Evolutionary conservation across 2,329 filamentous ascomycete species (phyloP).

Genomic region (Mycosphaerella sp.): DNA sequence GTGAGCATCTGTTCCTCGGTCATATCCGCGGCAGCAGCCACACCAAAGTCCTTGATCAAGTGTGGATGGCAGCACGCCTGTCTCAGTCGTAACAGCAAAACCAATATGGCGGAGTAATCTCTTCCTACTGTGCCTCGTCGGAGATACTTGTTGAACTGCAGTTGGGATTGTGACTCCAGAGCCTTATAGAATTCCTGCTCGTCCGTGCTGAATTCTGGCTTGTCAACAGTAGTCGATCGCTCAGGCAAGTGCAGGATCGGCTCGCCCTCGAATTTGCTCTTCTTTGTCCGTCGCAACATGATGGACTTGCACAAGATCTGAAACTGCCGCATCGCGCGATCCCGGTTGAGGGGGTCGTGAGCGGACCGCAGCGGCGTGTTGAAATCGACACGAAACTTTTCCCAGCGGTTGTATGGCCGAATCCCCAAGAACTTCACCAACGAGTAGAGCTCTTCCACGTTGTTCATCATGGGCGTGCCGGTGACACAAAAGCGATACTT

Average conservation of each 20-base stretch:
- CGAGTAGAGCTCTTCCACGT: conserved; percentile 68
- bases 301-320: conserved; percentile 72
- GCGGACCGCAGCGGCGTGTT: conserved; percentile 46
- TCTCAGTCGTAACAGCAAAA: conserved; percentile 70
- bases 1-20: conserved; percentile 52
- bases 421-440: conserved; percentile 72
- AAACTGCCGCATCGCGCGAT: conserved; percentile 60
- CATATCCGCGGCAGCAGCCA: conserved; percentile 44
- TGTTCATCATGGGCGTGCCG: conserved; percentile 87
- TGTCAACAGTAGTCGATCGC: conserved; percentile 55
- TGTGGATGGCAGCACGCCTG: conserved; percentile 76
- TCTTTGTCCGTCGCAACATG: conserved; percentile 76
- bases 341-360: conserved; percentile 25
- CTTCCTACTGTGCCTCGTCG: conserved; percentile 59
- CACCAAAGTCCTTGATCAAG: conserved; percentile 59
- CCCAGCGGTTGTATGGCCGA: conserved; percentile 62
- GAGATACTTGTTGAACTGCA: conserved; percentile 72
- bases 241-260: conserved; percentile 63
- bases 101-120: conserved; percentile 73
- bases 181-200: conserved; percentile 59
- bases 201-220: conserved; percentile 61
- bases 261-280: conserved; percentile 69
- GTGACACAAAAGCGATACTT: conserved; percentile 67
- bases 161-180: conserved; percentile 59
- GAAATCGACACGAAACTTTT: conserved; percentile 56